Conservation (phyloP, 2,329 filamentous ascomycete genomes). For the Ceratocystis albifundus region DNA sequence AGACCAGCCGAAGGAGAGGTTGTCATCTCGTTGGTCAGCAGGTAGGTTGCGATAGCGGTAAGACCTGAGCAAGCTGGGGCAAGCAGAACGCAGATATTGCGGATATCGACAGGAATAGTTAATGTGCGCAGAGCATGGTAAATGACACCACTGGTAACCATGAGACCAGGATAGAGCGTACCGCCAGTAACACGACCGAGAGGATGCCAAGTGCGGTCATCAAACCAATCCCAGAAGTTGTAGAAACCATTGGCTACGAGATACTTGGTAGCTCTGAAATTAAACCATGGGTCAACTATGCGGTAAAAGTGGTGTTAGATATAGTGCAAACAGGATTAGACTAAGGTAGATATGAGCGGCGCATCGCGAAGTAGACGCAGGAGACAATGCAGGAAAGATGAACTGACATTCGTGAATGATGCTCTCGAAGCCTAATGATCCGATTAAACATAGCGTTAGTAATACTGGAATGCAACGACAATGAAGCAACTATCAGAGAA, state of each 20-base stretch:
- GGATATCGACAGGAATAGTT: constrained; percentile 88
- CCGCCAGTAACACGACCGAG: constrained; percentile 95
- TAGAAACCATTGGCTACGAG: constrained; percentile 95
- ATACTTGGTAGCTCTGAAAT: constrained; percentile 97
- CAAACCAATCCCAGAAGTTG: constrained; percentile 99
- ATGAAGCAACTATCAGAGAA: constrained; percentile 6
- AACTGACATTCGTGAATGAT: constrained; percentile 98
- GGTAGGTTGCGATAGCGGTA: constrained; percentile 84
- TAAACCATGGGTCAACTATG: constrained; percentile 98
- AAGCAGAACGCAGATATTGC: constrained; percentile 95
- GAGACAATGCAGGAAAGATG: constrained; percentile 12
- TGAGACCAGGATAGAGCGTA: constrained; percentile 95
- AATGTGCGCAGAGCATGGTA: constrained; percentile 86
- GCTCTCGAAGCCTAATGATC: constrained; percentile 71
- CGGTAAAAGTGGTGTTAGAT: constrained; percentile 9
- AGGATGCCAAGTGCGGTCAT: constrained; percentile 99
- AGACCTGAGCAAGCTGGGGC: constrained; percentile 89
- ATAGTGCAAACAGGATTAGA: constrained; percentile 14
- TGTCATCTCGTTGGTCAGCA: constrained; percentile 94
- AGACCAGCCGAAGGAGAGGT: constrained; percentile 90
- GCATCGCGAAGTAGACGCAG: not conserved
- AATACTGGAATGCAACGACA: not conserved
- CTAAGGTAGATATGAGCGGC: constrained; percentile 26
- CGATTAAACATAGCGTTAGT: constrained; percentile 29
- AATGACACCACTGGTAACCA: constrained; percentile 97